These are phyloP conservation scores for Porphyrellus sp. DNA, from an alignment of 1,284 basidiomycete genomes.

Conservation along the genomic window DNA sequence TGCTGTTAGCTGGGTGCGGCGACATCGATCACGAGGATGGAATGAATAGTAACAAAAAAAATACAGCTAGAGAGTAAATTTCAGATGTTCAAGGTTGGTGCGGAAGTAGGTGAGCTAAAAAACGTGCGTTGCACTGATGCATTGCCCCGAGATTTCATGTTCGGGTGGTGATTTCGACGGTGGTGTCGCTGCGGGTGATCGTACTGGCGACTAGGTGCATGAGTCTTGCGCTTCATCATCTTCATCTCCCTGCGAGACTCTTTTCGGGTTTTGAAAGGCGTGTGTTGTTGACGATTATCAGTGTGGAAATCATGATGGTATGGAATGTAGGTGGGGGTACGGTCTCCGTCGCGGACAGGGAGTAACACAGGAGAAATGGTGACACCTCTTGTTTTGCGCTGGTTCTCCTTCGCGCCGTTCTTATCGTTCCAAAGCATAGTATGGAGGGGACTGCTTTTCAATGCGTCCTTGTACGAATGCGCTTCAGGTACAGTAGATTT, in stretches of 20 bases:
- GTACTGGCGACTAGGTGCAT: slow-evolving; percentile 38
- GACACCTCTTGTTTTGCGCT: slow-evolving; percentile 29
- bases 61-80: slow-evolving; percentile 20
- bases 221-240: slow-evolving; percentile 57
- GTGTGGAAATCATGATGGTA: slow-evolving; percentile 25
- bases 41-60: slow-evolving; percentile 10
- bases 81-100: slow-evolving; percentile 35
- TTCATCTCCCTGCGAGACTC: slow-evolving; percentile 62
- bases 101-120: slow-evolving; percentile 38
- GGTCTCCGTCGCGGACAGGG: slow-evolving; percentile 54
- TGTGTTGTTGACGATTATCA: slow-evolving; percentile 35
- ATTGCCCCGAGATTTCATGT: slow-evolving; percentile 59
- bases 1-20: slow-evolving; percentile 15
- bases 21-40: slow-evolving; percentile 9
- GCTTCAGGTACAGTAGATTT: slow-evolving; percentile 20
- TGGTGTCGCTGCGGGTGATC: slow-evolving; percentile 38
- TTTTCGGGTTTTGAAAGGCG: slow-evolving; percentile 49
- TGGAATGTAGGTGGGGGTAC: slow-evolving; percentile 45
- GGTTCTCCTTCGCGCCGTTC: slow-evolving; percentile 23
- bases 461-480: slow-evolving; percentile 37
- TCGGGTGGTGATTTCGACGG: slow-evolving; percentile 53
- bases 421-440: slow-evolving; percentile 55
- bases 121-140: slow-evolving; percentile 58
- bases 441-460: slow-evolving; percentile 55
- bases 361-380: slow-evolving; percentile 53